Percentiles rank a stretch among this genome's conserved stretches.
Evolutionary conservation across 2,329 filamentous ascomycete genomes (phyloP).

Genomic region (Fusarium sp.): DNA sequence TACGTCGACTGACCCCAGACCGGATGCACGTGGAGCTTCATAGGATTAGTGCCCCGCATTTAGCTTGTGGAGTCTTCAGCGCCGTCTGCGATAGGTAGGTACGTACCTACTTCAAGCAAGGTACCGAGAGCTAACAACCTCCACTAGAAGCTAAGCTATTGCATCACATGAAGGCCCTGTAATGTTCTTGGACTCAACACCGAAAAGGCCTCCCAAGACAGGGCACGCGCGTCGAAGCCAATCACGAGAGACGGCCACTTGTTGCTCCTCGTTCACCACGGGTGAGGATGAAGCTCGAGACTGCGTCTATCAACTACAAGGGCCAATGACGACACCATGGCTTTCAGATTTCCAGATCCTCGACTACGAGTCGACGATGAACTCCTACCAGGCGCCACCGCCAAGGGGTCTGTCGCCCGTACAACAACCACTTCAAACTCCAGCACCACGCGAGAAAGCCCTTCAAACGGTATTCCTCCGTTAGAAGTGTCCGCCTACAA

Average conservation of each 20-base stretch:
- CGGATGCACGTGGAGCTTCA: conserved; percentile 35
- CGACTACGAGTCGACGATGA: conserved; percentile 46
- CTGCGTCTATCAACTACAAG: conserved; percentile 33
- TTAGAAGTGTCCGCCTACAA: conserved; percentile 34
- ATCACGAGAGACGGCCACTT: conserved; percentile 25
- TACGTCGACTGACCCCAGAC: conserved; percentile 25
- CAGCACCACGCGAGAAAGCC: conserved; percentile 33
- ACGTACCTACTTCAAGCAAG: conserved; percentile 32
- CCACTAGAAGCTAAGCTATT: conserved; percentile 36
- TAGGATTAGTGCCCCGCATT: conserved; percentile 46
- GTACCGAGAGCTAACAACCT: conserved; percentile 37
- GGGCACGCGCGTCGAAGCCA: conserved; percentile 4
- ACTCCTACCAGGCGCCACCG: conserved; percentile 21
- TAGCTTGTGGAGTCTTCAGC: conserved; percentile 29
- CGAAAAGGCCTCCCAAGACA: conserved; percentile 24
- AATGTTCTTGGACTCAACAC: conserved; percentile 22
- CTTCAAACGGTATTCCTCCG: conserved; percentile 36
- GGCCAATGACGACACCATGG: conserved; percentile 52
- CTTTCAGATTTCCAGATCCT: conserved; percentile 51
- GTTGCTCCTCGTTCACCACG: conserved; percentile 28
- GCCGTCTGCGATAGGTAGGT: conserved; percentile 20
- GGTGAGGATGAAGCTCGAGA: conserved; percentile 43
- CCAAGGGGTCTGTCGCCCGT: conserved; percentile 38
- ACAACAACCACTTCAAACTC: conserved; percentile 24
- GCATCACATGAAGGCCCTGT: conserved; percentile 45